These are phyloP conservation scores for Lepiota venenata DNA, from an alignment of 768 basidiomycete species.

Conservation along the genomic window DNA sequence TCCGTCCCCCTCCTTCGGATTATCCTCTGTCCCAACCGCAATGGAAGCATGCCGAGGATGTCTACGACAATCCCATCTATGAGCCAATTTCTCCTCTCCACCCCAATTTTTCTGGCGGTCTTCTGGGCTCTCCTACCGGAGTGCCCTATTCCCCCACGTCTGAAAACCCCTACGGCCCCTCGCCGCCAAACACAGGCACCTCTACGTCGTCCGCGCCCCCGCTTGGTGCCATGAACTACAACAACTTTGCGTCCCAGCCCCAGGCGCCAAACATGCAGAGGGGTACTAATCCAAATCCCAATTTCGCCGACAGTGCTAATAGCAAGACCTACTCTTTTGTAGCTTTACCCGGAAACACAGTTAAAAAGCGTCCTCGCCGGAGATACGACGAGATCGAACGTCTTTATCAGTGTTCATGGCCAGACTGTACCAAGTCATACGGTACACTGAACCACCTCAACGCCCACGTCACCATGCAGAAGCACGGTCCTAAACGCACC, in stretches of 20 bases:
- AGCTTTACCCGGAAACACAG: slow-evolving; percentile 72
- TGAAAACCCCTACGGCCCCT: slow-evolving; percentile 54
- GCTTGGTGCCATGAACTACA: slow-evolving; percentile 19
- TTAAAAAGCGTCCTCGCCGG: slow-evolving; percentile 81
- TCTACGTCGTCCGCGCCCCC: slow-evolving; percentile 49
- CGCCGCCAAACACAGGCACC: slow-evolving; percentile 60
- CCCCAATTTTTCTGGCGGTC: slow-evolving; percentile 45
- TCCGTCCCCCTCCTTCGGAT: slow-evolving; percentile 35
- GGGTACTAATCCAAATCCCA: slow-evolving; percentile 23
- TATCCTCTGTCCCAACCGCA: slow-evolving; percentile 29
- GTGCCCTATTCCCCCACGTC: slow-evolving; percentile 44
- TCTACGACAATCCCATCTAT: slow-evolving; percentile 33
- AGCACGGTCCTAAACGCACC: slow-evolving; percentile 86
- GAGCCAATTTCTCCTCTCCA: slow-evolving; percentile 55
- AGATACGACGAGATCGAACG: slow-evolving; percentile 96
- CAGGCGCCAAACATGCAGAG: slow-evolving; percentile 27
- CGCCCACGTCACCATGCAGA: slow-evolving; percentile 98
- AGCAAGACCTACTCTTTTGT: slow-evolving; percentile 83
- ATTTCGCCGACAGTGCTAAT: slow-evolving; percentile 34
- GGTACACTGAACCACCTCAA: slow-evolving; percentile 97
- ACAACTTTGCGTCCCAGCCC: slow-evolving; percentile 24
- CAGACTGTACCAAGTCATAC: slow-evolving; percentile 77
- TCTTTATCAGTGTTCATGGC: slow-evolving; percentile 84
- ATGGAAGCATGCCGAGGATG: slow-evolving; percentile 37
- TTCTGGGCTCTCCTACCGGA: slow-evolving; percentile 29